These are phyloP conservation scores for Fusarium armeniacum DNA, from an alignment of 2,329 filamentous ascomycete species.

Conservation along the genomic window DNA sequence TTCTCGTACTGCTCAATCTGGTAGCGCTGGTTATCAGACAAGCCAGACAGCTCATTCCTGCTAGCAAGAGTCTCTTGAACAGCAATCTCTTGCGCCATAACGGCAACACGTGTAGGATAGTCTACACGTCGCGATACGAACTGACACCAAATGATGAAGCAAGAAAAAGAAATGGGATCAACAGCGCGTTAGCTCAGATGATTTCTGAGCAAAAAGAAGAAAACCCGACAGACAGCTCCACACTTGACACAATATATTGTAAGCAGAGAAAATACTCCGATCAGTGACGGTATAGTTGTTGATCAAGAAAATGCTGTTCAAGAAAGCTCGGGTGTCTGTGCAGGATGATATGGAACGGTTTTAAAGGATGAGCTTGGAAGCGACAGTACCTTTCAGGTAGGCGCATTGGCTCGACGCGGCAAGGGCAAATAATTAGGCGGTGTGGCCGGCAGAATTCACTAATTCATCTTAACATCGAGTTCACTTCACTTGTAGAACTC, in stretches of 20 bases:
- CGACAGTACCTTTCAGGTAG: not conserved
- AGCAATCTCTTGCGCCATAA: constrained; percentile 50
- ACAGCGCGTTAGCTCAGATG: constrained; percentile 22
- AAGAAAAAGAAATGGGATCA: constrained; percentile 26
- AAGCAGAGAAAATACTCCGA: constrained; percentile 23
- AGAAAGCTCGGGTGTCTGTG: constrained; percentile 34
- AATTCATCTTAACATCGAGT: not conserved
- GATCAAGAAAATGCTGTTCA: constrained; percentile 29
- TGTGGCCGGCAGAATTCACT: constrained; percentile 41
- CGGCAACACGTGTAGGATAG: constrained; percentile 34
- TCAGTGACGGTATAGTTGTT: constrained; percentile 27
- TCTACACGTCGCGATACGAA: constrained; percentile 44
- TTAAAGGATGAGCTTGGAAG: constrained; percentile 4
- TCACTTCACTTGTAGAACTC: not conserved
- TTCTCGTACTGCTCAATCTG: constrained; percentile 80
- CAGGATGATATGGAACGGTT: constrained; percentile 28
- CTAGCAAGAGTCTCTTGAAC: constrained; percentile 33
- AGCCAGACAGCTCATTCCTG: constrained; percentile 46
- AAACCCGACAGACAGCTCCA: constrained; percentile 21
- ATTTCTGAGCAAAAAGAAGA: constrained; percentile 25
- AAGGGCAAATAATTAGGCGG: constrained; percentile 50
- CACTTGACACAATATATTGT: constrained; percentile 26
- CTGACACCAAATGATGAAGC: constrained; percentile 18
- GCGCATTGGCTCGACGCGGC: constrained; percentile 25
- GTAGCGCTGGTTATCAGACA: constrained; percentile 64